These are phyloP conservation scores for Sugiyamaella lignohabitans DNA, from an alignment of 805 yeast species.

Conservation along the genomic window DNA sequence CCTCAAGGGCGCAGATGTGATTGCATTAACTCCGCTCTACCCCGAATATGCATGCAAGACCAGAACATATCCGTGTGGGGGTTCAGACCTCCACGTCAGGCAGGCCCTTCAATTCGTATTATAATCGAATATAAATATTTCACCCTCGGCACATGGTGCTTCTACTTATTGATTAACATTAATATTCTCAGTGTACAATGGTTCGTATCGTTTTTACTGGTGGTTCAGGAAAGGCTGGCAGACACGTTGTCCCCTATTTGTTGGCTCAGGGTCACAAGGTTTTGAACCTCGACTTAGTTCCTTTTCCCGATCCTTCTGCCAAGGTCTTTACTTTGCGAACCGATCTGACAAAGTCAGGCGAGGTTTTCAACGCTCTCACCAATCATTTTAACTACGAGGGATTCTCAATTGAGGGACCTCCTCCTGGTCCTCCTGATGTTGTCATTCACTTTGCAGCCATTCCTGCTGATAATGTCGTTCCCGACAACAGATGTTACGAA, in stretches of 20 bases:
- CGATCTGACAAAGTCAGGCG: conserved; percentile 14
- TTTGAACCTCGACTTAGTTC: conserved; percentile 13
- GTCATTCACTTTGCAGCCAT: conserved; percentile 16
- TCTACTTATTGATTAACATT: no score
- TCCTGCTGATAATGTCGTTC: conserved; percentile 9
- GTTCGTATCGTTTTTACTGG: conserved; percentile 14
- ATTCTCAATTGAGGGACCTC: conserved; percentile 6
- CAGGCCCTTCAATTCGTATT: no score
- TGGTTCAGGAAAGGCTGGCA: conserved; percentile 15
- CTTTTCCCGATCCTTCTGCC: conserved; percentile 14
- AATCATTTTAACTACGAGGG: conserved; percentile 8
- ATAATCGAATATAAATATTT: no score
- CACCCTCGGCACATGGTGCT: no score
- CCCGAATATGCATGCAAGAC: no score
- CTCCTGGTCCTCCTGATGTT: conserved; percentile 14
- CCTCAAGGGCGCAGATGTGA: no score
- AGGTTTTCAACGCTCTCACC: conserved; percentile 17
- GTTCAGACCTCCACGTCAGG: no score
- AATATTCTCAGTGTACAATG: background rate
- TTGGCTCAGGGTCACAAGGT: conserved; percentile 14
- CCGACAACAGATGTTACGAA: conserved; percentile 14
- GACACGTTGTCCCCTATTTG: conserved; percentile 11
- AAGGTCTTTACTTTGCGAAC: conserved; percentile 11
- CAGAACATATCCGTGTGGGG: no score
- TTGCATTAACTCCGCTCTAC: no score